Base-by-base conservation (phyloP, 2,329 filamentous ascomycete genomes). In the Alternaria alternata region DNA sequence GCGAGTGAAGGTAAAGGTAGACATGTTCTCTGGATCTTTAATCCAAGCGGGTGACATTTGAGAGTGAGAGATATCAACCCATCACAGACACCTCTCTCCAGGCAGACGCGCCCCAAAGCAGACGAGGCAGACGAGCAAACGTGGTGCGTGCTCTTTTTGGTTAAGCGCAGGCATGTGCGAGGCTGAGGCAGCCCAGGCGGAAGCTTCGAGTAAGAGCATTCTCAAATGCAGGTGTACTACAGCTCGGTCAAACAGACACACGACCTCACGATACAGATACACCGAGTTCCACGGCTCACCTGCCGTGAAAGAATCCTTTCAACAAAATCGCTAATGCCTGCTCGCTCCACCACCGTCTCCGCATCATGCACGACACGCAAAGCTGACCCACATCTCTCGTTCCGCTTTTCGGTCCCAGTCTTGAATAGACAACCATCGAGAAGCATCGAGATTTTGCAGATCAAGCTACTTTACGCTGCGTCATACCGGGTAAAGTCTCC, bases 61-160 rank as follows among this genome's bases (percentile, higher is more conserved):
- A 18, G 14, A 20, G 34, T 24, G 24, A 38, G 46, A n/a, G 20
- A 24, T 22, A 44, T 8, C 30, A 24, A 30, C 20, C 30, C 54
- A 36, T 42, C 22, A 30, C 26, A 57, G 49, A 43, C 51, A 16
- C 26, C n/a, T 16, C 16, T 16, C 54, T n/a, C 54, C 38, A 57
- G 54, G 54, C 54, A 57, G 54, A 51, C 12, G 54, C 54, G 26
- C 51, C 38, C 28, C 36, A 51, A 57, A 57, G 38, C 46, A 44
- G 46, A 43, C 34, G 38, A 42, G 54, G 54, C 44, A 47, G 44
- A 48, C 46, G 46, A 48, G 46, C 18, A 34, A 48, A 48, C 46
- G 46, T 36, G 12, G 46, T 48, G 18, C 16, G 46, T 28, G 30
- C 30, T 57, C 36, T 51, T 22, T 39, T 46, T 57, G 32, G 54